Evolutionary conservation across 2,329 filamentous ascomycete genomes (phyloP).

Genomic region (Botryotinia convoluta): DNA sequence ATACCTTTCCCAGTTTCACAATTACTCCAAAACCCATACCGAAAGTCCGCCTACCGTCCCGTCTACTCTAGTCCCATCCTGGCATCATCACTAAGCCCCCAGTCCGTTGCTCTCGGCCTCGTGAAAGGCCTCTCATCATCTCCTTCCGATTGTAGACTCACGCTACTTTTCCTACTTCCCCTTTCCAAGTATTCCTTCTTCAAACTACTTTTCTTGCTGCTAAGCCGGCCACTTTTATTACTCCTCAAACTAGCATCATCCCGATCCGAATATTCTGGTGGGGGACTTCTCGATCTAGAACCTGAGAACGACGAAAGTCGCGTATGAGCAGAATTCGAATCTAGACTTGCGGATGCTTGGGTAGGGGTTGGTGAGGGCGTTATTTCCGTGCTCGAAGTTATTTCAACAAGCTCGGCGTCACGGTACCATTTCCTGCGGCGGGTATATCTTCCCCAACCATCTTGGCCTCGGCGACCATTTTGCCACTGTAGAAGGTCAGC

Average conservation of each 20-base stretch:
- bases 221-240: conserved; percentile 24
- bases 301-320: conserved; percentile 16
- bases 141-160: conserved; percentile 36
- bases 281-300: conserved; percentile 20
- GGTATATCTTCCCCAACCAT: conserved; percentile 94
- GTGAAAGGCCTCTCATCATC: conserved; percentile 48
- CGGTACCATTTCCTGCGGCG: conserved; percentile 93
- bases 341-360: conserved; percentile 22
- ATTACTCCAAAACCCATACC: conserved; percentile 9
- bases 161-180: conserved; percentile 24
- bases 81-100: conserved; percentile 81
- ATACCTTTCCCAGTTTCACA: not conserved
- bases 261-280: conserved; percentile 24
- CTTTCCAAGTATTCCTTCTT: conserved; percentile 29
- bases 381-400: conserved; percentile 46
- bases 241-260: conserved; percentile 26
- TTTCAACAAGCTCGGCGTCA: conserved; percentile 90
- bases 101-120: conserved; percentile 58
- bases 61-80: conserved; percentile 74
- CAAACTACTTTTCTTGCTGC: conserved; percentile 24
- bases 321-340: conserved; percentile 8
- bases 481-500: conserved; percentile 65
- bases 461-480: conserved; percentile 75
- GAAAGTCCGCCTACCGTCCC: not conserved
- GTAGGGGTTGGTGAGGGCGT: conserved; percentile 44